Percentiles rank a stretch among this genome's conserved stretches.
These are phyloP conservation scores for Wickerhamiella alocasiicola DNA, from an alignment of 805 yeast genomes.

Conservation along the genomic window DNA sequence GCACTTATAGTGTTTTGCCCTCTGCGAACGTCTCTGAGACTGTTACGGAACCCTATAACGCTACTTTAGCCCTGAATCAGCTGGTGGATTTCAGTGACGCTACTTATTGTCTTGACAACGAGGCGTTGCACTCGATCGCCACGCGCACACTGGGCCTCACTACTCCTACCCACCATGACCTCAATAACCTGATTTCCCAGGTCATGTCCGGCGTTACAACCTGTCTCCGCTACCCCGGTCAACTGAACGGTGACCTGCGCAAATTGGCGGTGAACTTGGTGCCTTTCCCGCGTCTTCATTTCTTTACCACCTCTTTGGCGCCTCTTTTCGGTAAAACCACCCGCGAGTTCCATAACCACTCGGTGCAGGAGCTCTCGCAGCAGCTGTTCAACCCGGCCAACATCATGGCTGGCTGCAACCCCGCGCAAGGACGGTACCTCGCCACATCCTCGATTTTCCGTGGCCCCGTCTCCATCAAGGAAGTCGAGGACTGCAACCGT, in stretches of 20 bases:
- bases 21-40: conserved; percentile 86
- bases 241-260: conserved; percentile 82
- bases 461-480: conserved; percentile 85
- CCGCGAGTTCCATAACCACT: conserved; percentile 67
- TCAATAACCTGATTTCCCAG: conserved; percentile 71
- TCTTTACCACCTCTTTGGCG: conserved; percentile 91
- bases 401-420: conserved; percentile 95
- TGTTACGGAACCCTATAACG: conserved; percentile 90
- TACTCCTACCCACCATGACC: conserved; percentile 66
- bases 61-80: conserved; percentile 82
- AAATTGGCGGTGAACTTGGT: conserved; percentile 89
- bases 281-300: conserved; percentile 90
- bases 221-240: conserved; percentile 88
- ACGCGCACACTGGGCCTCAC: conserved; percentile 70
- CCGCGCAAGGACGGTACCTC: conserved; percentile 78
- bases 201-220: conserved; percentile 96
- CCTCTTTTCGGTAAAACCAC: conserved; percentile 76
- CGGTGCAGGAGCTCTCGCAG: conserved; percentile 85
- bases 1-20: conserved; percentile 87
- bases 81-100: conserved; percentile 84
- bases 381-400: conserved; percentile 86
- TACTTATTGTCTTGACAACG: conserved; percentile 91
- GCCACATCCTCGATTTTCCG: conserved; percentile 91
- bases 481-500: conserved; percentile 88
- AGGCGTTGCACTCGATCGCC: conserved; percentile 83